Evolutionary conservation across 768 basidiomycete genomes (phyloP), one percentile per base, ranked within the genome.

Genomic region (Infundibulicybe gibba): DNA sequence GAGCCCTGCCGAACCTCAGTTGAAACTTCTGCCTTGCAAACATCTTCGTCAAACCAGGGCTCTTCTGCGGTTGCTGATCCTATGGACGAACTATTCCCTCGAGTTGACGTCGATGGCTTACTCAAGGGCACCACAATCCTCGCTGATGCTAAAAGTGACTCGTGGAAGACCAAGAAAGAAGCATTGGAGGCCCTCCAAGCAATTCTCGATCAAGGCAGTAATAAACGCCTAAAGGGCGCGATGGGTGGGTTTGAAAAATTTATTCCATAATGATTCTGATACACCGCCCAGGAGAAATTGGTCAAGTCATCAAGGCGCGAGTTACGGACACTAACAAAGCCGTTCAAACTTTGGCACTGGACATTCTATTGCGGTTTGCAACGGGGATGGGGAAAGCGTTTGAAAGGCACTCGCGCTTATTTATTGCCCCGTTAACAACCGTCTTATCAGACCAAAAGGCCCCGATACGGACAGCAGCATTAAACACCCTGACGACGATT

Each of bases 81-180:
- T 10, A 60, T 98, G 53, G 97, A 98, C 54, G 94, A 97, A 41
- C 73, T 99, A 34, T 95, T 97, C 63, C 97, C 97, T 20, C 83
- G 97, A 21, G 89, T 97, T 34, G 97, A 99, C 57, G 72, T 98
- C 34, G 94, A 98, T 54, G 74, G 79, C 45, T 65, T 99, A 19
- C 71, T 98, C 45, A 87, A 86, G 52, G 87, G 87, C 17, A 91
- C 91, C 0, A 82, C 84, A 4, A 86, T 94, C 40, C 66, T 97
- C 13, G 74, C 83, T 2, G 91, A 93, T 56, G 75, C 85, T 9
- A 94, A 91, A 69, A 95, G 85, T 55, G 94, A 95, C 53, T 85
- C 92, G 0, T 99, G 95, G 95, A 98, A 98, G 70, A 83, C 81
- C 1, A 87, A 94, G 68, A 99, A 99, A 63, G 95, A 97, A 58